A percentile compares a stretch with the other conserved stretches of the same genome.
These are phyloP conservation scores for Tylopilus sp. DNA, from an alignment of 768 basidiomycete species.

Conservation along the genomic window DNA sequence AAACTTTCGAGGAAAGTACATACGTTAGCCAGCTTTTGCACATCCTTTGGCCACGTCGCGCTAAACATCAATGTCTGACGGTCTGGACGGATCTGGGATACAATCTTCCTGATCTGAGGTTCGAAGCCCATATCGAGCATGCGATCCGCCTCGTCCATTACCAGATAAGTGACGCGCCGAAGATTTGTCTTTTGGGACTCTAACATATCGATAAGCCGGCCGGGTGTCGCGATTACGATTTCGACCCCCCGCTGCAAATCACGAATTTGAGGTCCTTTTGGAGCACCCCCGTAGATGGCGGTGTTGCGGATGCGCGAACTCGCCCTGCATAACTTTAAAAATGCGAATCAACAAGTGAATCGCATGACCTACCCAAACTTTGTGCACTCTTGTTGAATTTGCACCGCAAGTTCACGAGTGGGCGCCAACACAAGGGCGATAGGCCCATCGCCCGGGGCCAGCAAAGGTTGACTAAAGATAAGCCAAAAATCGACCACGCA, in stretches of 20 bases:
- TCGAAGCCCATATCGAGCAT: slow-evolving; percentile 99
- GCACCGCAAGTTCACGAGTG: slow-evolving; percentile 97
- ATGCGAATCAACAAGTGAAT: not conserved
- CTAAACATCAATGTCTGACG: slow-evolving; percentile 99
- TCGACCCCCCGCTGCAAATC: slow-evolving; percentile 97
- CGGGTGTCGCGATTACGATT: slow-evolving; percentile 99
- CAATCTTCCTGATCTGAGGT: slow-evolving; percentile 98
- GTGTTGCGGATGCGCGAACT: slow-evolving; percentile 98
- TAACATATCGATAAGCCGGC: slow-evolving; percentile 98
- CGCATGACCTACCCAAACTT: slow-evolving; percentile 80
- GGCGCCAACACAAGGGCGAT: slow-evolving; percentile 96
- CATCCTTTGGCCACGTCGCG: slow-evolving; percentile 99
- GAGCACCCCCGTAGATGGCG: slow-evolving; percentile 97
- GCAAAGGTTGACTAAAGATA: slow-evolving; percentile 73
- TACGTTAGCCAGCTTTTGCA: slow-evolving; percentile 93
- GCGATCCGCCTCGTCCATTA: slow-evolving; percentile 99
- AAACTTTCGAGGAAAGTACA: slow-evolving; percentile 11
- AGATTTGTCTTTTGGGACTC: slow-evolving; percentile 96
- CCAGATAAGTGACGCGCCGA: slow-evolving; percentile 92
- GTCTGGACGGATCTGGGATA: slow-evolving; percentile 95
- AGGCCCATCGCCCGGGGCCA: slow-evolving; percentile 93
- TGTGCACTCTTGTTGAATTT: slow-evolving; percentile 98
- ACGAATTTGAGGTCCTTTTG: slow-evolving; percentile 97
- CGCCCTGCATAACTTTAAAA: slow-evolving; percentile 40
- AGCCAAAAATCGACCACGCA: not conserved